Evolutionary conservation across 371 early-diverging fungal genomes (phyloP).

Genomic region (Mortierella sp.): DNA sequence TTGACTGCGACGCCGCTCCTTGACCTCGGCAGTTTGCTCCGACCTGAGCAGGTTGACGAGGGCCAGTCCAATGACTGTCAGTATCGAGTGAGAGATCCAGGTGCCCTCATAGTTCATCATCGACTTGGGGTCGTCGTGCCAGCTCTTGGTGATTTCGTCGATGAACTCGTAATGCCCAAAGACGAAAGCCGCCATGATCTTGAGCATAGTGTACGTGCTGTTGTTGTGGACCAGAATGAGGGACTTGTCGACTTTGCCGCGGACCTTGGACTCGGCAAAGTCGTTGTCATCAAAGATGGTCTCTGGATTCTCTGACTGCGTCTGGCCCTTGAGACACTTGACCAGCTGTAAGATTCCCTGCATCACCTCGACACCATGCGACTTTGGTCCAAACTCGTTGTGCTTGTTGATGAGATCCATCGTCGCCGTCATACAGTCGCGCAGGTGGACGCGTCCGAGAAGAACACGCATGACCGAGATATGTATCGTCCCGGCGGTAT

Average conservation of each 20-base stretch:
- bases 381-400: constrained; percentile 50
- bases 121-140: constrained; percentile 54
- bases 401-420: constrained; percentile 43
- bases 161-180: constrained; percentile 43
- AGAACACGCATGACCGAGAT: constrained; percentile 42
- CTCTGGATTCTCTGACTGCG: constrained; percentile 31
- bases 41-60: constrained; percentile 32
- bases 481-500: constrained; percentile 49
- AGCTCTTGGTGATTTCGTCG: constrained; percentile 34
- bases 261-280: constrained; percentile 27
- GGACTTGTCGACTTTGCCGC: constrained; percentile 3
- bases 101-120: constrained; percentile 53
- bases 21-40: constrained; percentile 21
- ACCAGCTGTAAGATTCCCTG: constrained; percentile 50
- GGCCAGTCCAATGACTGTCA: constrained; percentile 38
- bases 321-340: constrained; percentile 45
- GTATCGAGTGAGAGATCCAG: constrained; percentile 45
- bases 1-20: neutral
- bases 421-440: constrained; percentile 40
- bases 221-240: constrained; percentile 20
- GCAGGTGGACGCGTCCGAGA: constrained; percentile 35
- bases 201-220: constrained; percentile 51
- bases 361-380: constrained; percentile 50
- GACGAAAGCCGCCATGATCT: constrained; percentile 44
- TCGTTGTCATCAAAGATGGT: constrained; percentile 52